Evolutionary conservation across 2,329 filamentous ascomycete genomes (phyloP).

Genomic region (Trichoderma hamatum): DNA sequence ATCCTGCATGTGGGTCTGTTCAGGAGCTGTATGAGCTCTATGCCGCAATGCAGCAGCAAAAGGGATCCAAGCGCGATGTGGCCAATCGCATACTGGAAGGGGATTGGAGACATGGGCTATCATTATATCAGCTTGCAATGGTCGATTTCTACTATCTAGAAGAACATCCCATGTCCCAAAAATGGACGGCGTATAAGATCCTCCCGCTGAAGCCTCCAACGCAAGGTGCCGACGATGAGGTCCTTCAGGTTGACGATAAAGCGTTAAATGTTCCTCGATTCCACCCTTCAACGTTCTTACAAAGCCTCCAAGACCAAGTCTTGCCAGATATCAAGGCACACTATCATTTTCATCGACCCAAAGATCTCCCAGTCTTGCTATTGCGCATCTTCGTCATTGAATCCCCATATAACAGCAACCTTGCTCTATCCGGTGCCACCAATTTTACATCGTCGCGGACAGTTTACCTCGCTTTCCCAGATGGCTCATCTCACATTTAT

Average conservation of each 20-base stretch:
- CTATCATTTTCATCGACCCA: slow-evolving; percentile 76
- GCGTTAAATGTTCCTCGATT: slow-evolving; percentile 67
- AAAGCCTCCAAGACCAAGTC: slow-evolving; percentile 73
- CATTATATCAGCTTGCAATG: slow-evolving; percentile 69
- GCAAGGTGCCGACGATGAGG: slow-evolving; percentile 43
- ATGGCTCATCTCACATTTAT: slow-evolving; percentile 77
- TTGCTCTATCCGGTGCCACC: slow-evolving; percentile 49
- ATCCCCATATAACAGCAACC: slow-evolving; percentile 72
- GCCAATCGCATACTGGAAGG: slow-evolving; percentile 66
- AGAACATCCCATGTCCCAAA: slow-evolving; percentile 65
- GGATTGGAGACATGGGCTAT: slow-evolving; percentile 69
- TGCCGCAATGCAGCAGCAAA: slow-evolving; percentile 59
- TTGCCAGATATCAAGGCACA: slow-evolving; percentile 81
- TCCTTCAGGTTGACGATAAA: slow-evolving; percentile 48
- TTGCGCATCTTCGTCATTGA: slow-evolving; percentile 80
- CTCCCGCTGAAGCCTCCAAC: slow-evolving; percentile 52
- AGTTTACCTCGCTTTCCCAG: slow-evolving; percentile 80
- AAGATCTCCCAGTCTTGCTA: slow-evolving; percentile 68
- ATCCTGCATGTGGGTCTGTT: slow-evolving; percentile 67
- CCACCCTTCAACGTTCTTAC: slow-evolving; percentile 78
- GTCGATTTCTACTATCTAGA: slow-evolving; percentile 68
- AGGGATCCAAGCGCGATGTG: slow-evolving; percentile 65
- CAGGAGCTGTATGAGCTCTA: slow-evolving; percentile 70
- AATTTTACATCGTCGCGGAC: slow-evolving; percentile 68
- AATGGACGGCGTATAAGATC: slow-evolving; percentile 66